phyloP scores from a whole-genome alignment of 257 asterid genomes.

The Solanum paucissectum region DNA sequence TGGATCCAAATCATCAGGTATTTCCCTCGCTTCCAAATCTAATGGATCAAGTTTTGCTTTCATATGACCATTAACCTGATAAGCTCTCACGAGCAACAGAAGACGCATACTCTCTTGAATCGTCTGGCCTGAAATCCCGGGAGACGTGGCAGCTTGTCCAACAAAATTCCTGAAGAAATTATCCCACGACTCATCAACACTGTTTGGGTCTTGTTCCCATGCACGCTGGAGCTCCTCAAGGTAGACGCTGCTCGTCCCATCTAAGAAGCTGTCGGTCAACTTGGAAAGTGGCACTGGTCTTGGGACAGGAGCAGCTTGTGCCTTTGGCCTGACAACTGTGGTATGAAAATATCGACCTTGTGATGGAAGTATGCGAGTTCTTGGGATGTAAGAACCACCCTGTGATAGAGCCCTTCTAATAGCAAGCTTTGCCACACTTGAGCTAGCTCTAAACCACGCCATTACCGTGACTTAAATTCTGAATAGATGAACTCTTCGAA shows the following conservation, averaged over 20 bases:
- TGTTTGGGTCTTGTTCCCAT: constrained; percentile 28
- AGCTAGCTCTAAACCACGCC: constrained; percentile 24
- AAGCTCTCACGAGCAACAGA: constrained; percentile 19
- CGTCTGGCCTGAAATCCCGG: constrained; percentile 25
- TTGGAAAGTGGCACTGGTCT: constrained; percentile 23
- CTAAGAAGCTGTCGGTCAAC: constrained; percentile 24
- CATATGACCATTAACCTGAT: constrained; percentile 27
- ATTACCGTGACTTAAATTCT: not conserved
- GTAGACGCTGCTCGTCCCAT: constrained; percentile 29
- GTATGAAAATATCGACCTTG: constrained; percentile 10
- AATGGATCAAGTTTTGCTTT: constrained; percentile 26
- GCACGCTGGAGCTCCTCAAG: constrained; percentile 31
- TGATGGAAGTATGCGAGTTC: constrained; percentile 8
- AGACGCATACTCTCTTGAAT: constrained; percentile 28
- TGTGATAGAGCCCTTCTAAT: constrained; percentile 18
- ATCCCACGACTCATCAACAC: constrained; percentile 29
- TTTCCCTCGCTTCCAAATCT: constrained; percentile 11
- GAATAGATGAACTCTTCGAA: not conserved
- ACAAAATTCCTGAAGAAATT: constrained; percentile 27
- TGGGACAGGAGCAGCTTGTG: constrained; percentile 22
- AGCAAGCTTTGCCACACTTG: constrained; percentile 20
- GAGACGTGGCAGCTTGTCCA: constrained; percentile 27
- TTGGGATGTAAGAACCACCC: constrained; percentile 4
- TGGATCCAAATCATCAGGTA: constrained; percentile 22
- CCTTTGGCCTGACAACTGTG: constrained; percentile 10